Percentiles rank a stretch among this genome's conserved stretches.
Conservation (phyloP, 2,329 filamentous ascomycete species). For the Claviceps citrina region DNA sequence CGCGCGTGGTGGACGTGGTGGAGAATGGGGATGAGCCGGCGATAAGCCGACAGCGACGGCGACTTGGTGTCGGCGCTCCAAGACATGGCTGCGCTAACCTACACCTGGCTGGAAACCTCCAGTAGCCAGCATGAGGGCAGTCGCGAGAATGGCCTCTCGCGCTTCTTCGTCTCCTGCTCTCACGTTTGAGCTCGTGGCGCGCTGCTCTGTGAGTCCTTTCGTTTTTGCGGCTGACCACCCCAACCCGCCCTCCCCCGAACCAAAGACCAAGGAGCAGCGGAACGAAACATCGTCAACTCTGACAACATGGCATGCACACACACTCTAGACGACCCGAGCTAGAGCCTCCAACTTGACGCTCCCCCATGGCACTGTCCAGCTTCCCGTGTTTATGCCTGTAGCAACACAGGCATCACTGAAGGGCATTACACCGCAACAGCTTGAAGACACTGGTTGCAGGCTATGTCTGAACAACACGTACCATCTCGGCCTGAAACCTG, state of each 20-base stretch:
- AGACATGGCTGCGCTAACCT: conserved; percentile 4
- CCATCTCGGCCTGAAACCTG: conserved; percentile 86
- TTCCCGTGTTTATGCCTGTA: conserved; percentile 97
- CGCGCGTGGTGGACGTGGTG: conserved; percentile 2
- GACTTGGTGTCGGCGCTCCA: no score
- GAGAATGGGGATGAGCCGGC: conserved; percentile 11
- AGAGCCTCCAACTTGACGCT: conserved; percentile 76
- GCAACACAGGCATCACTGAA: conserved; percentile 94
- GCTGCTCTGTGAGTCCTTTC: conserved; percentile 54
- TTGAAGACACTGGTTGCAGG: conserved; percentile 77
- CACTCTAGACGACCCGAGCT: conserved; percentile 69
- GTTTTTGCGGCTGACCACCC: background rate
- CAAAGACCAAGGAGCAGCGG: background rate
- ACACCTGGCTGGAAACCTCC: conserved; percentile 4
- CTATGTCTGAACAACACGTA: conserved; percentile 97
- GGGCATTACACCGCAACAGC: conserved; percentile 79
- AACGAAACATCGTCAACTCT: background rate
- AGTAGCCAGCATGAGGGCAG: conserved; percentile 15
- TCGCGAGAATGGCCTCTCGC: conserved; percentile 32
- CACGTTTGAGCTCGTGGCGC: conserved; percentile 61
- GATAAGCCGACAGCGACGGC: conserved; percentile 11
- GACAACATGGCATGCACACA: background rate
- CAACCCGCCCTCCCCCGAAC: background rate
- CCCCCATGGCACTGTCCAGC: conserved; percentile 77
- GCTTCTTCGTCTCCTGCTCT: conserved; percentile 49